Evolutionary conservation across 139 green algal genomes (phyloP).

Genomic region (Coccomyxa sp.): DNA sequence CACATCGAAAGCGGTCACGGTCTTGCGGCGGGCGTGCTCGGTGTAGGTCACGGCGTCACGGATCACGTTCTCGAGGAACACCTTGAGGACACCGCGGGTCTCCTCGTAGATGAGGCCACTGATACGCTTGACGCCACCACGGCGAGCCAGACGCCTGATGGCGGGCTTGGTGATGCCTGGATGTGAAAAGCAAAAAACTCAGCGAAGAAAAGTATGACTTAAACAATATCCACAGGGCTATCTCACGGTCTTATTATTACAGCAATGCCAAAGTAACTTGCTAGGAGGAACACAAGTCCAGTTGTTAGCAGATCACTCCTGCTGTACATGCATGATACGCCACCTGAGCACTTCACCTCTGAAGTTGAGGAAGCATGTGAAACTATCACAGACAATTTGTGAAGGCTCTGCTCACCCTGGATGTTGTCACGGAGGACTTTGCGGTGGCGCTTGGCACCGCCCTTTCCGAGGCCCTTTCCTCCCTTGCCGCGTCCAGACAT

Average conservation of each 20-base stretch:
- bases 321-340: too few relatives aligned
- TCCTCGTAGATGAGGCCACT: slow-evolving; percentile 90
- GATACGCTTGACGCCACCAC: slow-evolving; percentile 79
- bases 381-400: too few relatives aligned
- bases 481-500: slow-evolving; percentile 94
- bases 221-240: neutral
- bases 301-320: too few relatives aligned
- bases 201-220: neutral
- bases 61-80: slow-evolving; percentile 91
- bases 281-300: too few relatives aligned
- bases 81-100: slow-evolving; percentile 74
- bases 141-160: slow-evolving; percentile 77
- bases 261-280: neutral
- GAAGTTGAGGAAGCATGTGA: neutral
- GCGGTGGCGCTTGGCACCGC: slow-evolving; percentile 85
- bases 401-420: slow-evolving; percentile 40
- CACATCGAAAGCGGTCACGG: slow-evolving; percentile 92
- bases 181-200: neutral
- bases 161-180: slow-evolving; percentile 87
- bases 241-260: neutral
- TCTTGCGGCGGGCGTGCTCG: slow-evolving; percentile 95
- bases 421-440: slow-evolving; percentile 75
- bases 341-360: neutral
- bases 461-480: slow-evolving; percentile 91
- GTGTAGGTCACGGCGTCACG: slow-evolving; percentile 96